These are phyloP conservation scores for Dactylellina leptospora DNA, from an alignment of 2,329 filamentous ascomycete genomes.

Conservation along the genomic window DNA sequence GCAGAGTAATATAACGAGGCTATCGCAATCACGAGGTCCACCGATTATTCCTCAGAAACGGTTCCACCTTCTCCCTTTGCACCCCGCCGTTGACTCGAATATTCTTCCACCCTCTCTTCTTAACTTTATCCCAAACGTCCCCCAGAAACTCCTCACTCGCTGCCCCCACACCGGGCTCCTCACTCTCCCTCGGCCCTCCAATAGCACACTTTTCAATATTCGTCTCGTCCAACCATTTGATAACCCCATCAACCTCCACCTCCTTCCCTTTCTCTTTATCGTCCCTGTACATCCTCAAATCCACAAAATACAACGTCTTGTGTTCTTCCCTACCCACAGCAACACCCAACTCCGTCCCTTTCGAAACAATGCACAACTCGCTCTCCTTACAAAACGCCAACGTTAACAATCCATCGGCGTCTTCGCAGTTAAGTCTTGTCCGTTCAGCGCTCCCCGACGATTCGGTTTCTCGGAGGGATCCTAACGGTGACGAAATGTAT, in stretches of 20 bases:
- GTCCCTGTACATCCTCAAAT: constrained; percentile 30
- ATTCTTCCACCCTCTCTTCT: constrained; percentile 40
- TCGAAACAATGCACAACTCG: constrained; percentile 15
- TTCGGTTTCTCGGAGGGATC: constrained; percentile 27
- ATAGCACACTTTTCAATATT: constrained; percentile 42
- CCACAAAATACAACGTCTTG: constrained; percentile 43
- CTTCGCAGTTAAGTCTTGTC: constrained; percentile 32
- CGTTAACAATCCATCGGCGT: constrained; percentile 42
- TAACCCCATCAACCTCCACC: constrained; percentile 29
- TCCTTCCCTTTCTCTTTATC: constrained; percentile 19
- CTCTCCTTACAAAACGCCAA: constrained; percentile 31
- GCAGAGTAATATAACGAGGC: too few relatives aligned
- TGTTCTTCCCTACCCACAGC: constrained; percentile 9
- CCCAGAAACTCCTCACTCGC: constrained; percentile 34
- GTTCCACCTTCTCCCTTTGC: constrained; percentile 15
- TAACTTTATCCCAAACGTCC: constrained; percentile 34
- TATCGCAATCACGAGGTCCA: constrained; percentile 29
- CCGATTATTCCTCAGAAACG: constrained; percentile 41
- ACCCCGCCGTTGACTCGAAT: constrained; percentile 21
- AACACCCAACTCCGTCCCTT: constrained; percentile 30
- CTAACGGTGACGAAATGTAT: constrained; percentile 34
- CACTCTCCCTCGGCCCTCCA: constrained; percentile 46
- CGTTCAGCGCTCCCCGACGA: constrained; percentile 26
- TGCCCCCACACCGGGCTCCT: constrained; percentile 37
- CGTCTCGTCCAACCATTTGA: constrained; percentile 41